Evolutionary conservation across 176 grass and related monocot species (phyloP), one percentile per base, ranked within the genome.

Genomic region (Urochloa ruziziensis): DNA sequence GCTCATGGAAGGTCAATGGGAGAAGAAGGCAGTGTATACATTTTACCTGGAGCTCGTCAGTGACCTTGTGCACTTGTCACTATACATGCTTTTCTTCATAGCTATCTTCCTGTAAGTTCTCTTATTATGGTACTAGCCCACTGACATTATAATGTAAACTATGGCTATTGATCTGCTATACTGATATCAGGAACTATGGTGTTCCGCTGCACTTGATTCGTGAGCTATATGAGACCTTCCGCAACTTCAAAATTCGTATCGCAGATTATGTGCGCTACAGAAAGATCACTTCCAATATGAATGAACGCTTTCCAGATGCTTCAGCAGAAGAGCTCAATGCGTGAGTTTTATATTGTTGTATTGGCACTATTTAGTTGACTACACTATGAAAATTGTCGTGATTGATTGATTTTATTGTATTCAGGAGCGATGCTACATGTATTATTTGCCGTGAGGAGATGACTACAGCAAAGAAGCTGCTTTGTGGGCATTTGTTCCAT

Each of bases 381-480:
- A 21, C 29, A 4, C 39, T 1, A 65, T 19, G 19, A 46, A 64
- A 82, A 24, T 36, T 86, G 3, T 57, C 32, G 18, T 77, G 13
- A 86, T 70, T 70, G 7, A 52, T 19, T 53, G 62, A 17, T 44
- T 62, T 36, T 54, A 11, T 57, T 65, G 13, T 79, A 63, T 85
- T 65, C 91, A 98, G 96, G 82, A 91, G 91, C 1, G 96, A 98
- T 61, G 96, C 91, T 25, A 98, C 91, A 87, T 98, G 96, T 79
- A 98, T 98, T 73, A 98, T 98, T 88, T 98, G 96, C 76, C 93
- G 96, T 59, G 96, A 98, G 66, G 96, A 98, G 77, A 98, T 98
- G 96, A 89, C 92, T 16, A 85, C 87, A 67, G 96, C 91, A 54
- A 98, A 98, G 69, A 98, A 94, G 70, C 83, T 98, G 69, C 80